Base-by-base conservation (phyloP, 148 eudicot species). In the Vaccinium corymbosum region DNA sequence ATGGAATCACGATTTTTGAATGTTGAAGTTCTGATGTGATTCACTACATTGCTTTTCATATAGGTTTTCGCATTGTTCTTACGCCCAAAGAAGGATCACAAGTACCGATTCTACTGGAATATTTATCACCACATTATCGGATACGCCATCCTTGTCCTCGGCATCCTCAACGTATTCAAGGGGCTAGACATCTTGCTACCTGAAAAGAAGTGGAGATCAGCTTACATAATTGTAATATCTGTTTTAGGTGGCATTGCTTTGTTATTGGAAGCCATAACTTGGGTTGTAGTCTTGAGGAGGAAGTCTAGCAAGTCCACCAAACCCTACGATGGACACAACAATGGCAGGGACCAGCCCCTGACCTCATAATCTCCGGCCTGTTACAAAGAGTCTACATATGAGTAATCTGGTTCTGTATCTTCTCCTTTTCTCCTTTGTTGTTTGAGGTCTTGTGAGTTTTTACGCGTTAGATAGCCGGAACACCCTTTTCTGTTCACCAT, bases 21-120 rank as follows among this genome's bases (percentile, higher is more conserved):
- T 22, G 1, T 42, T 77, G 25, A 13, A 61, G 19, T 7, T 72
- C 59, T 80, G 61, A 53, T 59, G 29, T 62, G 56, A 71, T 82
- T 46, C 25, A 64, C 62, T 35, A 1, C 76, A 16, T 68, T 76
- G 50, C 68, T 57, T 83, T 84, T 17, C 38, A 19, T 70, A 3
- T 86, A 97, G 98, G 83, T 97, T 6, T 93, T 94, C 51, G 99
- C 99, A 0, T 88, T 97, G 92, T 88, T 97, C 77, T 70, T 97
- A 85, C 92, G 99, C 83, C 99, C 99, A 0, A 89, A 86, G 81
- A 93, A 92, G 87, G 98, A 97, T 61, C 98, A 97, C 93, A 97
- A 97, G 86, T 86, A 73, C 76, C 88, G 99, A 83, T 70, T 91
- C 53, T 93, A 91, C 89, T 97, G 99, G 99, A 97, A 93, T 81